phyloP scores from a whole-genome alignment of 352 stramenopile genomes.

The Ochromonadaceae sp. region DNA sequence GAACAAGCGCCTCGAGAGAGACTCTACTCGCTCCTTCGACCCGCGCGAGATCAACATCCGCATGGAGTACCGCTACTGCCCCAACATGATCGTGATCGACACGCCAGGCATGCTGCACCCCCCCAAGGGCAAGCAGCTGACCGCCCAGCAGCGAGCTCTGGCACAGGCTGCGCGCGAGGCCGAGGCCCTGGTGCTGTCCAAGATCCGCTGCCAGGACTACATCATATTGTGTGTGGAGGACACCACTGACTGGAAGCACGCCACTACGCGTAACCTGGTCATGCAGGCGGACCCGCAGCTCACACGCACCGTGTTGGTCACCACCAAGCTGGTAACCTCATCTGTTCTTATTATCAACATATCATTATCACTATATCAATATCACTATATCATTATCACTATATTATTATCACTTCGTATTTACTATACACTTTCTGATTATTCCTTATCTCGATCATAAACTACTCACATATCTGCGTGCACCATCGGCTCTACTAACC shows the following conservation, averaged over 20 bases:
- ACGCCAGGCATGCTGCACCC: conserved; percentile 54
- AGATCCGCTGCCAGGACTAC: conserved; percentile 53
- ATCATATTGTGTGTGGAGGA: conserved; percentile 63
- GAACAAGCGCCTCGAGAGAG: conserved; percentile 50
- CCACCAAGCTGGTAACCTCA: conserved; percentile 51
- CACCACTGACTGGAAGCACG: conserved; percentile 59
- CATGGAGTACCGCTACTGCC: conserved; percentile 63
- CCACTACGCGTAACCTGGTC: conserved; percentile 41
- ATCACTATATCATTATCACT: too few relatives aligned
- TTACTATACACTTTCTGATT: too few relatives aligned
- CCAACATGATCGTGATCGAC: conserved; percentile 67
- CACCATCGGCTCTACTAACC: too few relatives aligned
- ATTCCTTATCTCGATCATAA: too few relatives aligned
- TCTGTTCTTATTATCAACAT: too few relatives aligned
- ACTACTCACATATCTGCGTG: too few relatives aligned
- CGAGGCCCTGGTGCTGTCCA: conserved; percentile 48
- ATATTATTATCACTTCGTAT: too few relatives aligned
- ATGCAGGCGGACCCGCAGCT: conserved; percentile 46
- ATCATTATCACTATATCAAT: too few relatives aligned
- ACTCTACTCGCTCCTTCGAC: conserved; percentile 51
- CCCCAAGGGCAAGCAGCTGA: conserved; percentile 37
- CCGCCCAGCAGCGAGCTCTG: conserved; percentile 44
- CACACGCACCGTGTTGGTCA: conserved; percentile 53
- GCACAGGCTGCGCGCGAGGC: conserved; percentile 34
- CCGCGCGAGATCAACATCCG: conserved; percentile 51